Evolutionary conservation across 2,329 filamentous ascomycete species (phyloP).

Genomic region (Leptoxyphium fumago): DNA sequence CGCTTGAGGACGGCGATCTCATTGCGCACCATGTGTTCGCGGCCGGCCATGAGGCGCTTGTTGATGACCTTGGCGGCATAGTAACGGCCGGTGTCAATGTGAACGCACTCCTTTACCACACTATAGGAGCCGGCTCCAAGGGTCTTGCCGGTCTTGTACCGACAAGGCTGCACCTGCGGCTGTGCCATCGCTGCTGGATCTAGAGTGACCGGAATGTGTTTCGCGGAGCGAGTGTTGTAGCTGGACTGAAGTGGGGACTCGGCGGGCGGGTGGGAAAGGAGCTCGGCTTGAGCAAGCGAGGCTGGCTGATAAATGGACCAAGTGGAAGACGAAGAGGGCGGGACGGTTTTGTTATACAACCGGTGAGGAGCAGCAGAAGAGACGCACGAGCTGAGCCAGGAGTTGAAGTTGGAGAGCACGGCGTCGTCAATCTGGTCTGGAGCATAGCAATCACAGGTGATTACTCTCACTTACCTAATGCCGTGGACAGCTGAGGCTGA

Average conservation of each 20-base stretch:
- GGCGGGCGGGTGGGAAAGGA: neutral
- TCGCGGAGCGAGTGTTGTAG: neutral
- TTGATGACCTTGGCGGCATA: slow-evolving; percentile 99
- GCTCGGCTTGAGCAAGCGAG: too few relatives aligned
- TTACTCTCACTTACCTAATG: too few relatives aligned
- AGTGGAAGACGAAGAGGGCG: too few relatives aligned
- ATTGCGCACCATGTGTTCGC: slow-evolving; percentile 98
- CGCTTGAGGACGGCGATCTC: slow-evolving; percentile 95
- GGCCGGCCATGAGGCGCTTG: slow-evolving; percentile 90
- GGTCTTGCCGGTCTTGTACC: slow-evolving; percentile 98
- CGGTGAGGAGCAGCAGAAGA: too few relatives aligned
- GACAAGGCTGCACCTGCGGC: slow-evolving; percentile 72
- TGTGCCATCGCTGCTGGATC: neutral
- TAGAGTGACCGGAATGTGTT: neutral
- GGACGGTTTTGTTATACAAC: too few relatives aligned
- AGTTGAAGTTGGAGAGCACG: too few relatives aligned
- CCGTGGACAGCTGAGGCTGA: too few relatives aligned
- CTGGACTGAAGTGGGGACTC: neutral
- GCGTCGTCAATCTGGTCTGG: too few relatives aligned
- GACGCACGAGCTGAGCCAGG: too few relatives aligned
- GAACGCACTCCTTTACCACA: slow-evolving; percentile 96
- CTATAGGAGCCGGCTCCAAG: slow-evolving; percentile 93
- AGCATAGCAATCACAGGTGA: too few relatives aligned
- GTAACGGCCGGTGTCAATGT: slow-evolving; percentile 93
- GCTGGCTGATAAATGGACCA: too few relatives aligned